Base-by-base conservation (phyloP, 306 rosid species). In the Cicer cuneatum region DNA sequence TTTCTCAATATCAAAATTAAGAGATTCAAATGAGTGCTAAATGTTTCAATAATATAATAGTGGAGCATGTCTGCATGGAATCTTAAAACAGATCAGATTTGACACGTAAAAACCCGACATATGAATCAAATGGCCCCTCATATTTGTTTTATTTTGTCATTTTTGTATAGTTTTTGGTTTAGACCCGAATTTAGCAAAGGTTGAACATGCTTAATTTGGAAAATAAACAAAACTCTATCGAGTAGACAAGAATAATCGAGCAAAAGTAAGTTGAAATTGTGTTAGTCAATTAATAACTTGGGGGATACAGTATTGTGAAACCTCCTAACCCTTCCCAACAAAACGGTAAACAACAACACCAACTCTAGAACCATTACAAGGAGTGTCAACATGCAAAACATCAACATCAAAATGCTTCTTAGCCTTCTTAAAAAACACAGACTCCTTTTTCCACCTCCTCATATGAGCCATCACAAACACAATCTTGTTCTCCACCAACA, bases 401-500 rank as follows among this genome's bases (percentile, higher is more conserved):
- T 94, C 85, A 7, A 91, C 88, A 0, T 13, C 40, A 15, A 94
- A 94, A 24, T 72, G 68, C 85, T 88, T 91, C 86, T 71, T 91
- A 0, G 96, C 97, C 57, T 84, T 94, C 91, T 83, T 91, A 81
- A 94, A 94, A 73, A 94, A 94, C 1, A 37, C 63, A 1, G 95
- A 90, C 0, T 94, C 98, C 78, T 91, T 94, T 48, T 90, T 94
- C 98, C 98, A 91, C 86, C 98, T 78, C 81, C 75, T 87, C 79
- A 91, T 33, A 73, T 94, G 97, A 4, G 97, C 95, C 98, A 94
- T 94, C 64, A 94, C 77, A 33, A 94, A 90, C 75, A 72, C 79
- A 84, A 41, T 81, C 54, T 84, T 66, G 79, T 51, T 72, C 82
- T n/a, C 78, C 7, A 80, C 0, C 12, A 87, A 73, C 81, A 87